Base-by-base conservation (phyloP, 2,329 filamentous ascomycete genomes). In the Paecilomyces sp. region DNA sequence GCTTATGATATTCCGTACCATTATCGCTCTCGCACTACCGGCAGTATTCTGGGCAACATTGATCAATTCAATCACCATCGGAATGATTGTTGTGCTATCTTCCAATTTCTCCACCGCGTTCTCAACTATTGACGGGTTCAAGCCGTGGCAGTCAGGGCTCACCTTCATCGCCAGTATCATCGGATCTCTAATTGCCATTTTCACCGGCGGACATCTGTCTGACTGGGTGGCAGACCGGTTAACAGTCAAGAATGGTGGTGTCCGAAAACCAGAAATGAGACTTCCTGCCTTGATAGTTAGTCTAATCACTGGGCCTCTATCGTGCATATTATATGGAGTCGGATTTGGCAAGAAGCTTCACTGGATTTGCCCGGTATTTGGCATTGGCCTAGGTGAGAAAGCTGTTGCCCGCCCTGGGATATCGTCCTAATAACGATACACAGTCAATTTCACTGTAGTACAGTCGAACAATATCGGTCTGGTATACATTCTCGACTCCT, bases 161-260 rank as follows among this genome's bases (percentile, higher is more conserved):
- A 41, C 34, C 5, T 41, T 41, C 13, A 41, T 41, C n/a, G 13
- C 34, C 13, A 15, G 13, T 15, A 41, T 41, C 6, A 41, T 41
- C 15, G 34, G 34, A 15, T 13, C 34, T 6, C 34, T 41, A 15
- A 15, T 41, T 6, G 34, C 11, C 11, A 41, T 41, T 15, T n/a
- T 41, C 6, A 15, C 12, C 2, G 82, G 82, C 7, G 82, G 83
- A 0, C 68, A 74, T 34, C 56, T 72, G 13, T 68, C 67, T 8
- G 71, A 74, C 57, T 62, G 60, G 61, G 61, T 70, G 4, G 71
- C 71, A 18, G 64, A 74, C 53, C 63, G 60, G 30, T 64, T 65
- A 25, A 70, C 67, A 2, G 30, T 50, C 8, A 57, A 63, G 2
- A 57, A 57, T 31, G 47, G 47, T 3, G 56, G 56, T 15, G 7